phyloP scores from a whole-genome alignment of 768 basidiomycete species.

The Tephrocybe rancida region DNA sequence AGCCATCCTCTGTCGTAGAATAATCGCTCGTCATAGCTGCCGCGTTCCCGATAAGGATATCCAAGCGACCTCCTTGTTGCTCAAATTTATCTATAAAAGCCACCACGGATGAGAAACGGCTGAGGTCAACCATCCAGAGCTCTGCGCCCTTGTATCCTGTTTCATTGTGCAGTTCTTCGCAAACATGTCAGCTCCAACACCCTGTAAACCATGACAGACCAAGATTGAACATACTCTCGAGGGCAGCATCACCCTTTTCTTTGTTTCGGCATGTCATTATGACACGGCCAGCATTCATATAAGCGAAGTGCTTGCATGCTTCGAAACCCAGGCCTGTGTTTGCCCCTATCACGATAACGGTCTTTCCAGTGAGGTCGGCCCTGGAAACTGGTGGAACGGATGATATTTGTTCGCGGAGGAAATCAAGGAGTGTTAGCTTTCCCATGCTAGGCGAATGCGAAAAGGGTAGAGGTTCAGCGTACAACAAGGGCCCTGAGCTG shows the following conservation, averaged over 20 bases:
- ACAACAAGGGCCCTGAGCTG: too few relatives aligned
- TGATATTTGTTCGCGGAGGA: conserved; percentile 23
- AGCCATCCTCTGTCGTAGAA: conserved; percentile 40
- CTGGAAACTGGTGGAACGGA: conserved; percentile 30
- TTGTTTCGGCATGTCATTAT: conserved; percentile 41
- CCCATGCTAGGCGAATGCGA: conserved; percentile 19
- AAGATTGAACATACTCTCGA: conserved; percentile 28
- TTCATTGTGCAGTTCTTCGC: conserved; percentile 30
- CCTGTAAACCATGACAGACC: not conserved
- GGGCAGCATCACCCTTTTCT: conserved; percentile 35
- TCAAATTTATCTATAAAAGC: conserved; percentile 37
- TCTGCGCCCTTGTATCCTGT: conserved; percentile 37
- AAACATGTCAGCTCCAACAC: not conserved
- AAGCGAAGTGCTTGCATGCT: conserved; percentile 45
- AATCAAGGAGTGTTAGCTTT: conserved; percentile 13
- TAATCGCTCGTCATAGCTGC: conserved; percentile 20
- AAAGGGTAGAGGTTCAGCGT: too few relatives aligned
- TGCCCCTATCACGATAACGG: conserved; percentile 50
- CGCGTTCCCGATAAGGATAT: conserved; percentile 51
- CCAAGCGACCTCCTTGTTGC: conserved; percentile 35
- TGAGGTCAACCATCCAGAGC: conserved; percentile 42
- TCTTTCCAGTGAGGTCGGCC: conserved; percentile 44
- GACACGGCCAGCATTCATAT: conserved; percentile 42
- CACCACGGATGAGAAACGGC: conserved; percentile 40
- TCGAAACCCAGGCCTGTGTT: conserved; percentile 56